phyloP scores from a whole-genome alignment of 805 yeast species.

The Ogataea parapolymorpha region DNA sequence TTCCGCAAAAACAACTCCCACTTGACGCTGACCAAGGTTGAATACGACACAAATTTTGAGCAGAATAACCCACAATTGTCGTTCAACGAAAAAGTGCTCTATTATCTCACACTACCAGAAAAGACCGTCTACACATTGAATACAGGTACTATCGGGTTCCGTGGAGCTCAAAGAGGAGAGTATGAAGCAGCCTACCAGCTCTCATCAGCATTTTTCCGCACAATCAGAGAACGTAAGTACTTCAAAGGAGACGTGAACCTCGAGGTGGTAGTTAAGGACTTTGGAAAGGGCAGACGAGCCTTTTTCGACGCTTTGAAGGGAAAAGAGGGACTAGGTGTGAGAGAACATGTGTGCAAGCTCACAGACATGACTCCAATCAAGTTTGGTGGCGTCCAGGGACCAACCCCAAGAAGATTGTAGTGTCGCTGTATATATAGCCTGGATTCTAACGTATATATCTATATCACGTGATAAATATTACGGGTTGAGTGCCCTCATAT shows the following conservation, averaged over 20 bases:
- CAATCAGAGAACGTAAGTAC: constrained; percentile 54
- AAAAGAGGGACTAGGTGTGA: constrained; percentile 74
- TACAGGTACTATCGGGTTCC: constrained; percentile 86
- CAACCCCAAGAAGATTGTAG: constrained; percentile 67
- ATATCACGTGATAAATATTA: constrained; percentile 5
- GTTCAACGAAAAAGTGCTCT: constrained; percentile 68
- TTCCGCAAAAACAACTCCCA: constrained; percentile 84
- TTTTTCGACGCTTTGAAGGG: constrained; percentile 82
- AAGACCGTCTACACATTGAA: constrained; percentile 63
- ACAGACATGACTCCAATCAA: constrained; percentile 79
- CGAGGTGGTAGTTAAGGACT: constrained; percentile 75
- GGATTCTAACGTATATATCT: too few relatives aligned
- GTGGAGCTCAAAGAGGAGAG: constrained; percentile 86
- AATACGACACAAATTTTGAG: constrained; percentile 58
- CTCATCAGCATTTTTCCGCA: constrained; percentile 64
- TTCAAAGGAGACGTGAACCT: constrained; percentile 45
- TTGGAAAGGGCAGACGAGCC: constrained; percentile 88
- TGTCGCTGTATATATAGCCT: constrained; percentile 3
- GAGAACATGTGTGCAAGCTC: constrained; percentile 64
- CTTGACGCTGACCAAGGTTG: constrained; percentile 68
- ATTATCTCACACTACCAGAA: constrained; percentile 77
- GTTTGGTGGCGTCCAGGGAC: constrained; percentile 91
- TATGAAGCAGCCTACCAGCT: constrained; percentile 92
- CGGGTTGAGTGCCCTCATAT: constrained; percentile 8
- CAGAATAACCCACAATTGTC: constrained; percentile 52